Base-by-base conservation (phyloP, 2,329 filamentous ascomycete genomes). In the Mariannaea elegans region DNA sequence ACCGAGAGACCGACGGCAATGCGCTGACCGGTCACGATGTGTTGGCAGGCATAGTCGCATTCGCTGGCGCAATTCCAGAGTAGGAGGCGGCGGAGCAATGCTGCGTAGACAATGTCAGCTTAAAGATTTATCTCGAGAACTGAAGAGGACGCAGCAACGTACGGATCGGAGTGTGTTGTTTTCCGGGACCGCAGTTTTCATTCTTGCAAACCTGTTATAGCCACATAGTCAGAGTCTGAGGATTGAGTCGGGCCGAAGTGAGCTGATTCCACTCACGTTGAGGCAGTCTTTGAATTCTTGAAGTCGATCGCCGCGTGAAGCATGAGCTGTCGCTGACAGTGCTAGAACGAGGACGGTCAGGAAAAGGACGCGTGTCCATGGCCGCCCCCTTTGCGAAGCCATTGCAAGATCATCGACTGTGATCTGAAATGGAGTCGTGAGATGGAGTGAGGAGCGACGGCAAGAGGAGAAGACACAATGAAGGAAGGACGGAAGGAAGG, bases 11-110 rank as follows among this genome's bases (percentile, higher is more conserved):
- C 84, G 63, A 85, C 81, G 23, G 85, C 80, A 65, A 93, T 78
- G 64, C 94, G 92, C 59, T 80, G 79, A 68, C 86, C 78, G 56
- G 95, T 98, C 61, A 96, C 84, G 75, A 97, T 90, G 82, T 97
- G 94, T 77, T 99, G 95, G 82, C 95, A 99, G 62, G 92, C 90
- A 81, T 99, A 97, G 82, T 99, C 94, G 87, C 95, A 99, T 85
- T 99, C 94, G 73, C 91, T 84, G 62, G 91, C 87, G 80, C 95
- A 99, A 75, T 88, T 88, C 95, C 95, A 99, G 76, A 97, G 81
- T 72, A 98, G 88, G 68, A 98, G 84, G 63, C 92, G 92, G 75
- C 90, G 93, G 77, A 91, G 87, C 69, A 97, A 75, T 64, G 95
- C 93, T 97, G 73, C 53, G 44, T 56, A 8, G 41, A 8, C 38